Base-by-base conservation (phyloP, 257 asterid species). In the Solanum chiquidenum region DNA sequence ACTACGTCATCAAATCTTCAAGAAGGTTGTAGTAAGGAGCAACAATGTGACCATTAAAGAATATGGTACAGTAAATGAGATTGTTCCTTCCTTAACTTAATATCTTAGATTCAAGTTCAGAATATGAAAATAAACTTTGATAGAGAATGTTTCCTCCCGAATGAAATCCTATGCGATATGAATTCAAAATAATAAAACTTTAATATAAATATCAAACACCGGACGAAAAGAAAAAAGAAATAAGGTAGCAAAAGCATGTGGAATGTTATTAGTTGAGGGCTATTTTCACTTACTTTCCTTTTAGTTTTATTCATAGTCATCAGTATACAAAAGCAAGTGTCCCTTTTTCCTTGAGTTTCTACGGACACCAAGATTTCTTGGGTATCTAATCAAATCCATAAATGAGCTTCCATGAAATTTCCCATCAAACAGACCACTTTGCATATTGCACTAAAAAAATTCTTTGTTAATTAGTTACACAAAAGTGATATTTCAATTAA, bases 221-320 rank as follows among this genome's bases (percentile, higher is more conserved):
- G 60, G 0, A 5, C 2, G 6, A 49, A 49, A 49, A 49, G 20
- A 13, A 46, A 46, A 46, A 46, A 13, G 20, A 49, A 49, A 49
- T 2, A 18, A 29, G 86, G 85, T 37, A 73, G 86, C 85, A 85
- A 69, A n/a, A 85, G 66, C 88, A 88, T 87, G 92, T 90, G 91
- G 91, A 89, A 87, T 74, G 31, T 21, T 9, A 60, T 83, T 37
- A 38, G 44, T 85, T 85, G 72, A 38, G 33, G 82, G 34, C 5
- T 34, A 29, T 66, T 88, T 87, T 85, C 88, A 29, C 73, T n/a
- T 16, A 71, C 84, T 87, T 75, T 87, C 49, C 40, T 25, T 86
- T 87, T 76, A 77, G 72, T 88, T 86, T 87, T 80, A 86, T 90
- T 87, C 86, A 46, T 42, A 35, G 66, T 33, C 83, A 42, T 76